Evolutionary conservation across 108 stramenopile species (phyloP), one percentile per base, ranked within the genome.

Genomic region (Heterococcus sp.): DNA sequence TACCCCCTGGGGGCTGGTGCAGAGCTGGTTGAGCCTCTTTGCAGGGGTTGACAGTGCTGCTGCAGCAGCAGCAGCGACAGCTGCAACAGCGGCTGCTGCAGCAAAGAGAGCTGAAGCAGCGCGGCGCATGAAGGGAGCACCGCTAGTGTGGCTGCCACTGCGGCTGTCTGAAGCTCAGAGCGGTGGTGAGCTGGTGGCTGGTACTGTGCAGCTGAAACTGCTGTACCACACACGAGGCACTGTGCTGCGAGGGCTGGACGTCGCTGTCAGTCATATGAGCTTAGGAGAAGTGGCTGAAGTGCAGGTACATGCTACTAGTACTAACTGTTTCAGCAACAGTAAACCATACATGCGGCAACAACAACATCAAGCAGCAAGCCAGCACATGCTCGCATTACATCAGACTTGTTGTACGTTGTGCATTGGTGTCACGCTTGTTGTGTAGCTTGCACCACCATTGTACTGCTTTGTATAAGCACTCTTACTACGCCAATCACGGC

Each of bases 201-300:
- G 81, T 21, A 32, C 73, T 35, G 72, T 75, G 33, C 46, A 72
- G 26, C 65, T 36, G n/a, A 38, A 74, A 14, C 37, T 82, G 35
- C 64, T 82, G 32, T 82, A 38, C 67, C 71, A 72, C 65, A 72
- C 37, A 28, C 65, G 74, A 35, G 81, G 81, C 5, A 35, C 35
- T 4, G 81, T 82, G 0, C 3, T 82, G n/a, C 66, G 74, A 4
- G 81, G 81, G 32, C 81, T 82, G 2, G 81, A 82, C 66, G 40
- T 75, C 0, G 81, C 74, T 27, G 65, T 73, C 27, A 69, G 67
- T 14, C 73, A 68, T 40, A 74, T 82, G 81, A 75, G 66, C 35
- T 69, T 82, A 35, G 81, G 81, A n/a, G 79, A 81, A 66, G 39
- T 66, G 72, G 79, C 79, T 28, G 37, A 66, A 26, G 63, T 81